phyloP scores from a whole-genome alignment of 805 yeast genomes.

The Huiozyma naganishii region DNA sequence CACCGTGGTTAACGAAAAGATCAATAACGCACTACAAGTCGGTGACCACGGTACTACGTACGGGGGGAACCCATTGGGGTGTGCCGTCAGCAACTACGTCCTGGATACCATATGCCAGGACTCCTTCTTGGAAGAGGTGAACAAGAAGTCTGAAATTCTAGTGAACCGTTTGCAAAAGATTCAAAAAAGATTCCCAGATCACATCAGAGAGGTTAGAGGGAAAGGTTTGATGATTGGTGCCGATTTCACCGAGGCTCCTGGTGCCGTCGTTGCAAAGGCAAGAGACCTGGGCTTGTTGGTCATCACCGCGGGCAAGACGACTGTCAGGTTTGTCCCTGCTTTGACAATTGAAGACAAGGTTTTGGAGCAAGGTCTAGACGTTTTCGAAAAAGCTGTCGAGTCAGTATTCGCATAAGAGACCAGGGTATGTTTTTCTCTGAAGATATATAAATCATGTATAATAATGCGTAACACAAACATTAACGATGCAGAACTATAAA shows the following conservation, averaged over 20 bases:
- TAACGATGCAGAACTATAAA: no score
- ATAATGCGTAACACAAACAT: no score
- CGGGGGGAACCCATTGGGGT: slow-evolving; percentile 93
- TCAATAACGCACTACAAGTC: slow-evolving; percentile 60
- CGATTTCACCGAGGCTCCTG: slow-evolving; percentile 59
- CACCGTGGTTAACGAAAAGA: slow-evolving; percentile 70
- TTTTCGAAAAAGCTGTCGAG: slow-evolving; percentile 38
- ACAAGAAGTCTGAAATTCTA: slow-evolving; percentile 48
- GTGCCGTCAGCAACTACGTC: slow-evolving; percentile 71
- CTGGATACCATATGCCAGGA: slow-evolving; percentile 52
- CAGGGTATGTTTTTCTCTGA: no score
- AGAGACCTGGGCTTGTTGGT: slow-evolving; percentile 73
- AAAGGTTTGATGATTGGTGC: slow-evolving; percentile 81
- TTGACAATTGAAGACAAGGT: slow-evolving; percentile 66
- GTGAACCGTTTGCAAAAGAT: slow-evolving; percentile 38
- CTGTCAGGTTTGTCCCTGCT: slow-evolving; percentile 86
- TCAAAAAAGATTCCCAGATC: slow-evolving; percentile 45
- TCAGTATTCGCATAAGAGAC: slow-evolving; percentile 10
- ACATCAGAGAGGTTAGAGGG: slow-evolving; percentile 68
- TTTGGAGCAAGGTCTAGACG: slow-evolving; percentile 58
- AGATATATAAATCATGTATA: no score
- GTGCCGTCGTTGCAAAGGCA: slow-evolving; percentile 51
- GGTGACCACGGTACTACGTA: slow-evolving; percentile 98
- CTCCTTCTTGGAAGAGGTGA: slow-evolving; percentile 51
- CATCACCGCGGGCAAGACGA: slow-evolving; percentile 87